phyloP scores from a whole-genome alignment of 2,329 filamentous ascomycete species.

The Erysiphe neolycopersici region DNA sequence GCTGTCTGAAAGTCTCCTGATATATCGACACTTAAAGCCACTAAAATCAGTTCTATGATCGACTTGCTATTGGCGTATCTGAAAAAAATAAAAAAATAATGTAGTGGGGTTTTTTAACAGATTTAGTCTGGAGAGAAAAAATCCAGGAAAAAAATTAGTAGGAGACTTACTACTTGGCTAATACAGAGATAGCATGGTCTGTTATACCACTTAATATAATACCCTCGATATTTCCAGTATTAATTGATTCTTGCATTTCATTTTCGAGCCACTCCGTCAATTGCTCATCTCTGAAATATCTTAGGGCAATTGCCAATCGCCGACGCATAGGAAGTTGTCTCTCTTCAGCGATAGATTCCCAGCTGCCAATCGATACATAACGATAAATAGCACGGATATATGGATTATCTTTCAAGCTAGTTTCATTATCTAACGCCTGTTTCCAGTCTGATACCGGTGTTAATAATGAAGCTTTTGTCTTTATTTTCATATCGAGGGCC shows the following conservation, averaged over 20 bases:
- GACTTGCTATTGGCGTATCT: too few relatives aligned
- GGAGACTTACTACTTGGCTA: conserved; percentile 20
- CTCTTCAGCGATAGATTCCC: conserved; percentile 48
- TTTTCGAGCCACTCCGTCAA: conserved; percentile 41
- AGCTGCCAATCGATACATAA: conserved; percentile 51
- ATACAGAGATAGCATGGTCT: conserved; percentile 43
- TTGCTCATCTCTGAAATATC: conserved; percentile 33
- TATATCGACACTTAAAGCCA: conserved; percentile 25
- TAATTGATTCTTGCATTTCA: conserved; percentile 31
- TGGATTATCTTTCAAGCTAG: conserved; percentile 34
- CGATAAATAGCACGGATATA: conserved; percentile 59
- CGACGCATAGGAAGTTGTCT: conserved; percentile 47
- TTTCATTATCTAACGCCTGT: conserved; percentile 8
- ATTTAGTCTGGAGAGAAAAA: too few relatives aligned
- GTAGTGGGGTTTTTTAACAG: background rate
- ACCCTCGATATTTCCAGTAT: conserved; percentile 47
- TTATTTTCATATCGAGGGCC: conserved; percentile 34
- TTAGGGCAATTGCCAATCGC: conserved; percentile 45
- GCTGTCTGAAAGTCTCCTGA: conserved; percentile 59
- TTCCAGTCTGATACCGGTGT: conserved; percentile 10
- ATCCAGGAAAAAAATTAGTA: background rate
- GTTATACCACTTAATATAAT: conserved; percentile 55
- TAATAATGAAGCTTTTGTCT: conserved; percentile 18
- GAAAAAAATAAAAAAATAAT: background rate
- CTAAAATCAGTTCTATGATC: background rate